Conservation (phyloP, 345 rosid genomes). For the Dimocarpus longan region DNA sequence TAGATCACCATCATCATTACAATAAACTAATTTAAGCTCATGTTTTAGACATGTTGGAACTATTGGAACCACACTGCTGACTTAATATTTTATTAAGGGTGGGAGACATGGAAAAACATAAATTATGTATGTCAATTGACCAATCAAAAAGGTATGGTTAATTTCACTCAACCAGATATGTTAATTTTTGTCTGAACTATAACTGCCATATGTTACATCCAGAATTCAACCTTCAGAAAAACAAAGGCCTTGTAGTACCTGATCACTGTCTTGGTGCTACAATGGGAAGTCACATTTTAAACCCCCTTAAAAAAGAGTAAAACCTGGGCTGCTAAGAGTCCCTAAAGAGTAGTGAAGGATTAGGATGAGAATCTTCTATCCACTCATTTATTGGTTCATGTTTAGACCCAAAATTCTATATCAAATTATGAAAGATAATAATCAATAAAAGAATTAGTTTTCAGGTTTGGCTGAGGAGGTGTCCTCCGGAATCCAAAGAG, state of each 20-base stretch:
- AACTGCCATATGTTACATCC: not conserved
- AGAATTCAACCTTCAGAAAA: not conserved
- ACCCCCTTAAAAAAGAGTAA: too few species aligned
- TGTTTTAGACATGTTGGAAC: conserved; percentile 15
- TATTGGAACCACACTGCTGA: conserved; percentile 22
- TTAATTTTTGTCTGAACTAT: not conserved
- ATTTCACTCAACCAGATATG: not conserved
- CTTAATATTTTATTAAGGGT: conserved; percentile 3
- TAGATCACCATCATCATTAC: conserved; percentile 20
- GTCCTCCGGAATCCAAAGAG: not conserved
- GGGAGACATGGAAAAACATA: conserved; percentile 8
- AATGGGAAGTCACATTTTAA: not conserved
- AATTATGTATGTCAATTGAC: not conserved
- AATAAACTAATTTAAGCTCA: conserved; percentile 13
- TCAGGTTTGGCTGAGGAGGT: too few species aligned
- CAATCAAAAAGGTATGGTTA: not conserved
- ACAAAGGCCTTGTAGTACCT: not conserved
- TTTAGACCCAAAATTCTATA: not conserved
- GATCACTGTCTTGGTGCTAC: not conserved
- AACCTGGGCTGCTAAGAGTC: too few species aligned
- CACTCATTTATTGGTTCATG: not conserved
- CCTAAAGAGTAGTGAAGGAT: not conserved
- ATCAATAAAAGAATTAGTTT: too few species aligned
- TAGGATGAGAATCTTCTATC: conserved; percentile 11
- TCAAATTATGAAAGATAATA: too few species aligned